phyloP scores from a whole-genome alignment of 495 filamentous ascomycete genomes.

The Talaromyces nanjingensis region DNA sequence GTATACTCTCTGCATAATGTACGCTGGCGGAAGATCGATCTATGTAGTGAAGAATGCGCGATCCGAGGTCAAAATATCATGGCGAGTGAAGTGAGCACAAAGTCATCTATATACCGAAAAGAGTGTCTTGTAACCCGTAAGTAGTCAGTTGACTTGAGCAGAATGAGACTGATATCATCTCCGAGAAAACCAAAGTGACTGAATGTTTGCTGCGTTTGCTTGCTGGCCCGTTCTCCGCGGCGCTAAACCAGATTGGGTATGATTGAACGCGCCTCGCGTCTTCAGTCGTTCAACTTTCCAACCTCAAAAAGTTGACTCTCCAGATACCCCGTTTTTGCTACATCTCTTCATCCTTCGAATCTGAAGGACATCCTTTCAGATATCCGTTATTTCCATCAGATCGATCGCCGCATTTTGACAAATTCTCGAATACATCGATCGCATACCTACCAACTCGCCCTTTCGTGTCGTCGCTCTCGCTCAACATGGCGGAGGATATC shows the following conservation, averaged over 20 bases:
- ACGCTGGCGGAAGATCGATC: not conserved
- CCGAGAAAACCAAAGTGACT: not conserved
- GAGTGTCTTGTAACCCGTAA: not conserved
- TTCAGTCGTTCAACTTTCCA: constrained; percentile 1
- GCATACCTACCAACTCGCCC: no score
- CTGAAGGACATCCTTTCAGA: not conserved
- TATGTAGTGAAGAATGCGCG: not conserved
- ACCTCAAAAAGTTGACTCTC: not conserved
- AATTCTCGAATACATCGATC: not conserved
- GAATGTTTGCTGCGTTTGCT: constrained; percentile 2
- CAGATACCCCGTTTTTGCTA: not conserved
- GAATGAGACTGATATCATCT: not conserved
- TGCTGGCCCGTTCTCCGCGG: not conserved
- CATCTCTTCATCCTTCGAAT: not conserved
- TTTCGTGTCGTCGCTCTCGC: not conserved
- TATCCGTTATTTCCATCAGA: not conserved
- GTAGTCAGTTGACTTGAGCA: not conserved
- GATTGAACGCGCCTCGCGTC: constrained; percentile 17
- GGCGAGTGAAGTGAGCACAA: not conserved
- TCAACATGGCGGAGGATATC: constrained; percentile 57
- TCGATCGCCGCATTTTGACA: not conserved
- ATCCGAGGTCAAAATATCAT: not conserved
- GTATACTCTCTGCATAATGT: not conserved
- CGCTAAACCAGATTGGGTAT: constrained; percentile 9
- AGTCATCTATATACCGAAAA: not conserved